phyloP scores from a whole-genome alignment of 495 filamentous ascomycete species.

The Neurospora hispaniola region DNA sequence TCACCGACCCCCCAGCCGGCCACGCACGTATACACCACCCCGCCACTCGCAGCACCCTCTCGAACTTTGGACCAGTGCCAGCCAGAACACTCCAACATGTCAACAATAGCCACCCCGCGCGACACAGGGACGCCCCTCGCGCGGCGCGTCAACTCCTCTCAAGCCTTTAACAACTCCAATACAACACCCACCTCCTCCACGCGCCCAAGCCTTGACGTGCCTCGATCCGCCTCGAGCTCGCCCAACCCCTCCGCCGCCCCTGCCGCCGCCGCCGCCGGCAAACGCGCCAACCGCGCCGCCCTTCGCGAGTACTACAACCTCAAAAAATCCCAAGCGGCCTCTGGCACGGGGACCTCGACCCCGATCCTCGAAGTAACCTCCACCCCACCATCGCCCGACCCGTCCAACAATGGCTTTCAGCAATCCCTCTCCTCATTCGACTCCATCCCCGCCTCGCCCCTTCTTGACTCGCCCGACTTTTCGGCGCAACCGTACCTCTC shows the following conservation, averaged over 20 bases:
- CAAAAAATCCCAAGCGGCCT: conserved; percentile 31
- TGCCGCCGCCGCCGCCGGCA: conserved; percentile 25
- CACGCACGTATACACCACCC: not conserved
- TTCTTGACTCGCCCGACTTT: conserved; percentile 47
- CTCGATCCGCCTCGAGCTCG: conserved; percentile 40
- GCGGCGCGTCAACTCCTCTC: conserved; percentile 31
- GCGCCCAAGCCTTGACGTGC: conserved; percentile 59
- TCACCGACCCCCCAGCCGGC: not conserved
- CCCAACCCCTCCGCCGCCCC: conserved; percentile 41
- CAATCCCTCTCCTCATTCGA: conserved; percentile 18
- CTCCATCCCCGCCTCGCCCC: conserved; percentile 32
- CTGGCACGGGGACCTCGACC: conserved; percentile 8
- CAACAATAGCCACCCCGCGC: conserved; percentile 63
- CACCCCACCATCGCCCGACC: conserved; percentile 7
- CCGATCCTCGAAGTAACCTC: conserved; percentile 34
- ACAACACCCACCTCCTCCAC: conserved; percentile 56
- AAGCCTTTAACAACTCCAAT: conserved; percentile 21
- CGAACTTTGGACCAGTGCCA: not conserved
- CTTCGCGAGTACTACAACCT: conserved; percentile 93
- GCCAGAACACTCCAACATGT: conserved; percentile 42
- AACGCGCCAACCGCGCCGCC: conserved; percentile 53
- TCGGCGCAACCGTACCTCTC: conserved; percentile 49
- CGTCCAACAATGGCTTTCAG: conserved; percentile 18
- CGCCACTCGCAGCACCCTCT: not conserved
- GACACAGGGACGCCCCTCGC: conserved; percentile 31